A percentile compares a stretch with the other conserved stretches of the same genome.
These are phyloP conservation scores for Eleusine coracana DNA, from an alignment of 176 grass and related monocot species.

Conservation along the genomic window DNA sequence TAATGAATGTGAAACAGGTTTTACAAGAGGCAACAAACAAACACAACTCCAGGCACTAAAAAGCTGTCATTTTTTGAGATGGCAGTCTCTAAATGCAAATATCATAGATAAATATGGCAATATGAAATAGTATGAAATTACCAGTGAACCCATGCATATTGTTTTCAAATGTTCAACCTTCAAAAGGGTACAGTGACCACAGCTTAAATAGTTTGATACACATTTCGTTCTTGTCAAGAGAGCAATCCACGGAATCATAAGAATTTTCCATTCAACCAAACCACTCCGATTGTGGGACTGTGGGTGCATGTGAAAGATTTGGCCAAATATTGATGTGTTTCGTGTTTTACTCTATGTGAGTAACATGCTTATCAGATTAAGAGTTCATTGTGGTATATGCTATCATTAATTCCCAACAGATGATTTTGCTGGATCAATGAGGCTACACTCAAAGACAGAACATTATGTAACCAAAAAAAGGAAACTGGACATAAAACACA, in stretches of 20 bases:
- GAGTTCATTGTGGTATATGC: neutral
- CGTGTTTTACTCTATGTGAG: slow-evolving; percentile 7
- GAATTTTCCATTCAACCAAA: slow-evolving; percentile 7
- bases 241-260: neutral
- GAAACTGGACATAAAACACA: slow-evolving; percentile 1
- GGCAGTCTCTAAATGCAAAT: neutral
- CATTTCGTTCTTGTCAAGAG: neutral
- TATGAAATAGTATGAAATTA: neutral
- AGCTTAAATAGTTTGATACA: neutral
- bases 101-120: neutral
- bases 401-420: slow-evolving; percentile 20
- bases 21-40: neutral
- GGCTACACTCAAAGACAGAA: neutral
- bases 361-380: slow-evolving; percentile 16
- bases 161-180: neutral
- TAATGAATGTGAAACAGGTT: neutral
- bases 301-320: neutral
- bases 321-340: slow-evolving; percentile 3
- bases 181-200: neutral
- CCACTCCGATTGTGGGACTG: neutral
- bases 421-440: slow-evolving; percentile 1
- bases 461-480: neutral
- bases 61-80: neutral
- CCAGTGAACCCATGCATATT: neutral
- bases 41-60: neutral